Conservation (phyloP, 2,329 filamentous ascomycete species). For the Colletotrichum sp. region DNA sequence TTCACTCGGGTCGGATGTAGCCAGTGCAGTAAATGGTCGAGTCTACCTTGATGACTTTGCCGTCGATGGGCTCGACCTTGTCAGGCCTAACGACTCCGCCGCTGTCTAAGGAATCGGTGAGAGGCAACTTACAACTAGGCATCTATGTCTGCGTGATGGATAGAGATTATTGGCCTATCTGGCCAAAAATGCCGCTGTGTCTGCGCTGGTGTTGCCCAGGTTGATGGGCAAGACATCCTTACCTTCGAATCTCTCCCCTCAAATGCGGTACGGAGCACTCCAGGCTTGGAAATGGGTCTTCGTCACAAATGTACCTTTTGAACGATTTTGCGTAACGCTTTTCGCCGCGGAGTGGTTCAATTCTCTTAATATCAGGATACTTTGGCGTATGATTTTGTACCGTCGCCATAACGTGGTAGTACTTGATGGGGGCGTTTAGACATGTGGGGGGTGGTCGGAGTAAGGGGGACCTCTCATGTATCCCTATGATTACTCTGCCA, state of each 20-base stretch:
- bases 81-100: slow-evolving; percentile 25
- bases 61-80: slow-evolving; percentile 25
- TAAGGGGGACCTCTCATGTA: no score
- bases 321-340: slow-evolving; percentile 38
- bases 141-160: slow-evolving; percentile 44
- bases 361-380: slow-evolving; percentile 37
- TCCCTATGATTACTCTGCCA: slow-evolving; percentile 36
- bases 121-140: slow-evolving; percentile 34
- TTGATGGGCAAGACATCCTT: slow-evolving; percentile 49
- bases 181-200: slow-evolving; percentile 38
- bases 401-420: slow-evolving; percentile 26
- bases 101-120: slow-evolving; percentile 27
- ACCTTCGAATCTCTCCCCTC: slow-evolving; percentile 35
- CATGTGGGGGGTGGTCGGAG: no score
- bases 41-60: slow-evolving; percentile 26
- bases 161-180: slow-evolving; percentile 42
- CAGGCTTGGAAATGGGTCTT: not conserved
- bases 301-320: not conserved
- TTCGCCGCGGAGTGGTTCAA: slow-evolving; percentile 41
- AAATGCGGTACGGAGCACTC: not conserved
- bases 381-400: slow-evolving; percentile 36
- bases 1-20: slow-evolving; percentile 21
- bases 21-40: slow-evolving; percentile 30
- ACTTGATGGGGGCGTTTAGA: no score
- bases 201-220: slow-evolving; percentile 41